Evolutionary conservation across 352 stramenopile genomes (phyloP), one percentile per base, ranked within the genome.

Genomic region (Globisporangium recalcitrans): DNA sequence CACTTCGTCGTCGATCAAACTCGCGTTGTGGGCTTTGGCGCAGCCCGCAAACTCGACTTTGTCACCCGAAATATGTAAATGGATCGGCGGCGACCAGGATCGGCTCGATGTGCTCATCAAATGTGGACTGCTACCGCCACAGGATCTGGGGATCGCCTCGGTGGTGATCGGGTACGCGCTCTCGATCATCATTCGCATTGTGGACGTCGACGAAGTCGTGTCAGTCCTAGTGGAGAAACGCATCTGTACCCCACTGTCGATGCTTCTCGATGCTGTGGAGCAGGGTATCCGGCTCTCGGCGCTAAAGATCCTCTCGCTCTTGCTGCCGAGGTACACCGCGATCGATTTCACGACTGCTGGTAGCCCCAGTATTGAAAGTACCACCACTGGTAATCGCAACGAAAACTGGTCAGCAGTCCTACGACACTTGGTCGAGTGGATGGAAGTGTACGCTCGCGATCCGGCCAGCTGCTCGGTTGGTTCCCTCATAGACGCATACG

Each of bases 381-480:
- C 56, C 2, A 47, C 61, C 8, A 57, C 29, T 4, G 49, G 61
- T 13, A 57, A 32, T 5, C 48, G 40, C 9, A 63, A 54, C 19
- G 78, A 88, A 21, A 52, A 68, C 9, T 90, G 81, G 82, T 53
- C 63, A 0, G 27, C 21, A 6, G 63, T 91, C 1, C 61, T 89
- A 8, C 48, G 69, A 8, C 68, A 87, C 36, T 52, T 89, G n/a
- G 68, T 82, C 19, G 82, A 91, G 60, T 91, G 82, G 82, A 88
- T 91, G 74, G 75, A 89, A 32, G 71, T 91, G 10, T 89, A 81
- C 29, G 72, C 70, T 4, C 69, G 76, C 24, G 82, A 91, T 14
- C 73, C 70, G 22, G 40, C 68, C 21, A 70, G 42, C 1, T 80
- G 72, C 16, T 51, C 69, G 1, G n/a, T 72, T 3, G 62, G 32